Evolutionary conservation across 192 early-diverging fungal species (phyloP).

Genomic region (Podila verticillata): DNA sequence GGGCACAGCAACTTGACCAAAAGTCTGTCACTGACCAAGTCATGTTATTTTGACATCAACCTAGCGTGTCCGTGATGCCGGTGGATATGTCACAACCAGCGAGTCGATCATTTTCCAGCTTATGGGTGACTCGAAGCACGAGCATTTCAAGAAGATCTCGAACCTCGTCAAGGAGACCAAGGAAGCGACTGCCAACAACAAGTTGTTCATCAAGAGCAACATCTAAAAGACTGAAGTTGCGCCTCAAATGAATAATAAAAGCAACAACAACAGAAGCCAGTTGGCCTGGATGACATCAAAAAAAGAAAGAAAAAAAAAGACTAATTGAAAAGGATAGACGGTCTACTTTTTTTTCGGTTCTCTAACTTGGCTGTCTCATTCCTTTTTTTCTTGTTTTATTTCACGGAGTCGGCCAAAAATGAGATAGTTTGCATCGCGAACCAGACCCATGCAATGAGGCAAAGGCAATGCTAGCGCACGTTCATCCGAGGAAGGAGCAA

Average conservation of each 20-base stretch:
- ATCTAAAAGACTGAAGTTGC: slow-evolving; percentile 13
- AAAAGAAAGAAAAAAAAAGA: not conserved
- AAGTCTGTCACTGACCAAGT: slow-evolving; percentile 46
- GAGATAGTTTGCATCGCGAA: too few species aligned
- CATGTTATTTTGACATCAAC: not conserved
- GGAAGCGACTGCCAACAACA: slow-evolving; percentile 69
- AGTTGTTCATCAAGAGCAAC: slow-evolving; percentile 59
- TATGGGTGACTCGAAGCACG: slow-evolving; percentile 64
- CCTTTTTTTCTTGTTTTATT: too few species aligned
- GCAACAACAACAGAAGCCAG: too few species aligned
- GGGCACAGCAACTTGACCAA: too few species aligned
- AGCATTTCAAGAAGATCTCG: slow-evolving; percentile 83
- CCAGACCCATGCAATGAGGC: too few species aligned
- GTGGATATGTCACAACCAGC: slow-evolving; percentile 81
- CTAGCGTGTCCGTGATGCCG: slow-evolving; percentile 67
- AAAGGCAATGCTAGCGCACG: too few species aligned
- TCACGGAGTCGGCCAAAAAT: too few species aligned
- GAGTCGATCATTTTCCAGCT: slow-evolving; percentile 83
- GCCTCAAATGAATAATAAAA: not conserved
- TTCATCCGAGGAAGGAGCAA: too few species aligned
- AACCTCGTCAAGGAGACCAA: slow-evolving; percentile 88
- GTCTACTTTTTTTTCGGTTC: not conserved
- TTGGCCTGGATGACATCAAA: too few species aligned
- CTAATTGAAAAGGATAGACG: not conserved
- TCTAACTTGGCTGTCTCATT: not conserved